Conservation (phyloP, 495 filamentous ascomycete species). For the Chaetomium cochliodes region DNA sequence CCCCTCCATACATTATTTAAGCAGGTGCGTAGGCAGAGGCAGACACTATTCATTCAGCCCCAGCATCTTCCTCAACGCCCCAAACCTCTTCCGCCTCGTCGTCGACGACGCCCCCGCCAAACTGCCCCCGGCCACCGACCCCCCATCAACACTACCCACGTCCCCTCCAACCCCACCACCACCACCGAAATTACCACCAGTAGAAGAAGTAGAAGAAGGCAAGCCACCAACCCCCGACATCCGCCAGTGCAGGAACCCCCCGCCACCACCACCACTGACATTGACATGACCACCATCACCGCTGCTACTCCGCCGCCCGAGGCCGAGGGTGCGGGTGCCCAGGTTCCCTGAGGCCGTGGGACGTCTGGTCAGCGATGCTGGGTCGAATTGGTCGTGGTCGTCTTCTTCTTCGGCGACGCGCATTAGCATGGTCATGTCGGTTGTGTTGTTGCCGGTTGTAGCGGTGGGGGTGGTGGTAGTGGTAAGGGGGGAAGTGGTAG, state of each 20-base stretch:
- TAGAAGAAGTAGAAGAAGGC: no score
- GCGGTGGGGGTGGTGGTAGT: no score
- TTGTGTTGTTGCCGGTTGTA: no score
- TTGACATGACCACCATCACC: constrained; percentile 6
- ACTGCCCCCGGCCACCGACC: constrained; percentile 22
- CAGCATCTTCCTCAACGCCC: constrained; percentile 55
- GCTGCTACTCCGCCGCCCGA: background rate
- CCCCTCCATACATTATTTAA: background rate
- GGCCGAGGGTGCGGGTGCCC: constrained; percentile 32
- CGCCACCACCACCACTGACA: constrained; percentile 10
- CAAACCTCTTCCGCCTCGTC: constrained; percentile 63
- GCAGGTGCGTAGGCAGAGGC: no score
- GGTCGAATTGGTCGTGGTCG: no score
- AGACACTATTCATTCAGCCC: constrained; percentile 47
- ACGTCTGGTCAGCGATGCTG: background rate
- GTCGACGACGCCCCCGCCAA: constrained; percentile 33
- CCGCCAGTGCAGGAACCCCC: constrained; percentile 19
- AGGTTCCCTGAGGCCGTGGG: constrained; percentile 36
- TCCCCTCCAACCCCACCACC: background rate
- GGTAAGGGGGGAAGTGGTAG: no score
- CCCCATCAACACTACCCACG: constrained; percentile 24
- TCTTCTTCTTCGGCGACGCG: constrained; percentile 8
- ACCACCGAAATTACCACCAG: no score
- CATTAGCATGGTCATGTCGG: background rate
- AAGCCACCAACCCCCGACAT: constrained; percentile 13